Evolutionary conservation across 1,139 yeast species (phyloP), one percentile per base, ranked within the genome.

Genomic region (Maudiozyma humilis): DNA sequence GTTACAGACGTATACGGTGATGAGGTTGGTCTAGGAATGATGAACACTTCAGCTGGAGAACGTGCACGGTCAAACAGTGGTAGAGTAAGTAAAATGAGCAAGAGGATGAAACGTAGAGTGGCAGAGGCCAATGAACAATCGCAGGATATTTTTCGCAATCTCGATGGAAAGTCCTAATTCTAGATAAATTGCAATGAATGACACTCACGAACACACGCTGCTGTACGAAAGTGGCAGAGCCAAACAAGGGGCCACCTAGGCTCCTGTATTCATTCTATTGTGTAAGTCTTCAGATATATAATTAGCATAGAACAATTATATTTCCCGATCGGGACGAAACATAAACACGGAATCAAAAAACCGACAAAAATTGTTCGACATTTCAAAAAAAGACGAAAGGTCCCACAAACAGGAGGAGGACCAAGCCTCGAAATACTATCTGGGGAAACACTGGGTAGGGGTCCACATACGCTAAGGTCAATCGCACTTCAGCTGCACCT

Each of bases 21-120:
- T 50, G 93, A 86, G 52, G 70, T 83, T 34, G 96, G 95, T 0
- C 58, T 86, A 44, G 95, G 95, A 3, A 77, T 86, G 87, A 72
- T 81, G 18, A 6, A 10, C 10, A 23, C 8, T 23, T 6, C 8
- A 23, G 27, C 27, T 23, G 10, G 27, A 6, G 27, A 23, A 10
- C 27, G 27, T 23, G 6, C 27, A 23, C 49, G 43, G 23, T 41
- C 56, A 2, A 43, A 45, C 37, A 45, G 47, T n/a, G 69, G 70
- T 38, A 75, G 76, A 15, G 68, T 63, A 43, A 78, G 81, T 1
- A 73, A 72, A 47, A 62, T 79, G 62, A 68, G 82, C 1, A 80
- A 79, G 57, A 62, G 68, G 0, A 73, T 79, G 75, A 67, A 68
- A 34, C 59, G 64, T 19, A 67, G 82, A 46, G 56, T 80, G 20